Evolutionary conservation across 345 rosid genomes (phyloP), one percentile per base, ranked within the genome.

Genomic region (Sisymbrium irio): DNA sequence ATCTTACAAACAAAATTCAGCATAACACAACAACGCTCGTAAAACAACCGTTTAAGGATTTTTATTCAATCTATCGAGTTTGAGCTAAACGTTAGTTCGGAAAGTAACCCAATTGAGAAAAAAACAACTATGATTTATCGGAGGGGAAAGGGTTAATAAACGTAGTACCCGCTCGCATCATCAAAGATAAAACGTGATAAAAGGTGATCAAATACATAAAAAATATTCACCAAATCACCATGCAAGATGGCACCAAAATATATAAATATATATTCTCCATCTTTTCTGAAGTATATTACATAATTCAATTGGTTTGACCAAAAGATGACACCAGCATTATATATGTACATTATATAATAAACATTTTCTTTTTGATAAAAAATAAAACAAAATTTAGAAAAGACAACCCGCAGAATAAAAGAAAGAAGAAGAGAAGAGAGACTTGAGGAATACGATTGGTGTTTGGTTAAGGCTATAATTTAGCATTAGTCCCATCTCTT

Each of bases 401-500:
- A 33, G 17, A 72, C 45, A 63, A 19, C 30, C 1, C 28, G 32
- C n/a, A 40, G 25, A 70, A 45, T 11, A 19, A 4, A 15, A 33
- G 18, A 28, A 25, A 57, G 13, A 11, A 30, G 18, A 47, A 30
- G 49, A 47, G 14, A 30, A 15, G 10, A 64, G 76, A 70, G 57
- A 49, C 80, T 71, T 77, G 42, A 71, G 51, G 42, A 49, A 59
- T 71, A 77, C 47, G 72, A 71, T 65, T 9, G 13, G 80, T 71
- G 80, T 71, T 77, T 65, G 80, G 76, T 77, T 71, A 77, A 71
- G 63, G 72, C 72, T 77, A 65, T 64, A 77, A 71, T 77, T 71
- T 58, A 77, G 80, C 62, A 77, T 71, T 77, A 77, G 77, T 71
- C 80, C 40, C 73, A 65, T 77, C 69, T 77, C 77, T 77, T 71